These are phyloP conservation scores for Daedaleopsis sinensis DNA, from an alignment of 768 basidiomycete genomes.

Conservation along the genomic window DNA sequence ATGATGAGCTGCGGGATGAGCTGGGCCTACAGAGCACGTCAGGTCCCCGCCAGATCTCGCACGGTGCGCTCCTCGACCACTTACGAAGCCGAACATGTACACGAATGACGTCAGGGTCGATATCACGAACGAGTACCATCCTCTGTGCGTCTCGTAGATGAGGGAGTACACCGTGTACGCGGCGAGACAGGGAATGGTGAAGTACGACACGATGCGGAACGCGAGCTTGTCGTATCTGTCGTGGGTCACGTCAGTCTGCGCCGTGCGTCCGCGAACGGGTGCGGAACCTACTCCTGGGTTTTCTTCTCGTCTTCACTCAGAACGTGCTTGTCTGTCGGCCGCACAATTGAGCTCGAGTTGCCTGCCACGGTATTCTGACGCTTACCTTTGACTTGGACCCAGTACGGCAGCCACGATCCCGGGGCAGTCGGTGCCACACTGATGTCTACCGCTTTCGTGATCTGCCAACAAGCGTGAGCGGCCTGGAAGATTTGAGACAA, in stretches of 20 bases:
- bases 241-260: background rate
- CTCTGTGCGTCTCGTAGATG: slow-evolving; percentile 80
- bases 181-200: slow-evolving; percentile 78
- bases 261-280: background rate
- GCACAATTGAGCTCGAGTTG: slow-evolving; percentile 9
- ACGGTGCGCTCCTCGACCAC: slow-evolving; percentile 37
- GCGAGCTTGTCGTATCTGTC: slow-evolving; percentile 86
- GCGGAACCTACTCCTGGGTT: slow-evolving; percentile 80
- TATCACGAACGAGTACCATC: slow-evolving; percentile 97
- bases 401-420: slow-evolving; percentile 77
- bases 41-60: slow-evolving; percentile 17
- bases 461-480: slow-evolving; percentile 42
- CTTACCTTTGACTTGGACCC: slow-evolving; percentile 79
- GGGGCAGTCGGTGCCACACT: slow-evolving; percentile 59
- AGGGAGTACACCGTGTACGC: slow-evolving; percentile 82
- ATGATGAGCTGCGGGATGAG: slow-evolving; percentile 88
- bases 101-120: slow-evolving; percentile 92
- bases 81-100: slow-evolving; percentile 97
- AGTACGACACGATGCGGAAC: slow-evolving; percentile 93
- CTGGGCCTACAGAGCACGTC: slow-evolving; percentile 61
- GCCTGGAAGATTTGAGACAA: background rate
- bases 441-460: slow-evolving; percentile 91
- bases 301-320: slow-evolving; percentile 97
- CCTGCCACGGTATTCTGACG: slow-evolving; percentile 8
- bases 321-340: slow-evolving; percentile 81